phyloP scores from a whole-genome alignment of 1,284 basidiomycete genomes.

The Baeospora myosura region DNA sequence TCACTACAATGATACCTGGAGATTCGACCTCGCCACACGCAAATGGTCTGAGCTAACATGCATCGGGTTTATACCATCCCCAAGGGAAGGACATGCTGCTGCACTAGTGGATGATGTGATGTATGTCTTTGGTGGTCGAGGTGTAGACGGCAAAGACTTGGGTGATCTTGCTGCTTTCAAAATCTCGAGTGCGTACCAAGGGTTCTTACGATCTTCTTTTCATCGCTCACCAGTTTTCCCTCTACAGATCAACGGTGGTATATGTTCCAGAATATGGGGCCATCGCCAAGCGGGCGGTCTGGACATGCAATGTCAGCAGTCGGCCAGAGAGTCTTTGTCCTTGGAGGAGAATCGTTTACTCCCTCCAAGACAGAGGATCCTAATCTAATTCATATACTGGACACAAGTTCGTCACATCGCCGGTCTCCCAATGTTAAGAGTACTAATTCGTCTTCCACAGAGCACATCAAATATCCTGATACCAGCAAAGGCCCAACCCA shows the following conservation, averaged over 20 bases:
- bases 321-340: constrained; percentile 83
- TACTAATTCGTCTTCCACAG: constrained; percentile 26
- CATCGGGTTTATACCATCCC: constrained; percentile 95
- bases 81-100: constrained; percentile 94
- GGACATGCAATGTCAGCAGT: constrained; percentile 94
- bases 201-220: too few species aligned
- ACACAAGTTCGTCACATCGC: constrained; percentile 67
- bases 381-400: constrained; percentile 79
- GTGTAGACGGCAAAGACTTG: constrained; percentile 94
- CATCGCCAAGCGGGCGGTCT: constrained; percentile 82
- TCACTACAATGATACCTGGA: constrained; percentile 99
- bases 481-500: constrained; percentile 47
- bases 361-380: constrained; percentile 76
- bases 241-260: constrained; percentile 78
- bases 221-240: constrained; percentile 1
- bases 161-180: constrained; percentile 96
- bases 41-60: constrained; percentile 92
- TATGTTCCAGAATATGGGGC: constrained; percentile 99
- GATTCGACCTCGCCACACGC: constrained; percentile 79
- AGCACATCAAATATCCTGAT: constrained; percentile 93
- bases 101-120: constrained; percentile 97
- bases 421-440: constrained; percentile 9
- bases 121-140: constrained; percentile 95
- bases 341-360: constrained; percentile 87
- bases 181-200: constrained; percentile 87